Base-by-base conservation (phyloP, 176 grass and related monocot species). In the Eleusine indica region DNA sequence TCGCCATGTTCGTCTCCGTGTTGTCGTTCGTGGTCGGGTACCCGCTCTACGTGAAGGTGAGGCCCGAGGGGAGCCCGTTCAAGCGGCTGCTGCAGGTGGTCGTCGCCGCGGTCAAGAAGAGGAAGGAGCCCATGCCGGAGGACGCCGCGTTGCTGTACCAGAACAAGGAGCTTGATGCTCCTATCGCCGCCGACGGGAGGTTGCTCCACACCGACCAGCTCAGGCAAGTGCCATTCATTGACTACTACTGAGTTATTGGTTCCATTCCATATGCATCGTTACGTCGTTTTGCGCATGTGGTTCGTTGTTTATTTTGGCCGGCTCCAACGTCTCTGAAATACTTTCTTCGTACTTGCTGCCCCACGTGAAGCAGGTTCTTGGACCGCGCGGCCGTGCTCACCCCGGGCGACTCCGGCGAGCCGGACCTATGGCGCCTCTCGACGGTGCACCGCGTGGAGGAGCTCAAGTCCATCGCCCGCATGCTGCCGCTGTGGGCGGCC, bases 391-490 rank as follows among this genome's bases (percentile, higher is more conserved):
- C 94, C 0, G 79, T 93, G 3, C 66, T 80, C 56, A 80, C 39
- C 25, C 11, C 86, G 7, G 68, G 65, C 18, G 86, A 28, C 80
- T 80, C 88, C 70, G 88, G 91, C 73, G 39, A 68, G 71, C 91
- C 89, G 17, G 21, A 84, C 75, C 88, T 80, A 29, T 96, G 91
- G 94, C 60, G 84, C 5, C 14, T 96, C 43, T 88, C 91, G 41
- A 97, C 89, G 18, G 94, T 94, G 75, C 94, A 97, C 71, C 91
- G 91, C 10, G 87, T 94, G 46, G 94, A 97, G 89, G 89, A 97
- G 88, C 86, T 97, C 69, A 97, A 97, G 80, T 94, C 94, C 54
- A 82, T 97, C 85, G 78, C 90, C 11, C 87, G 91, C 42, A 84
- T 94, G 91, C 75, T 94, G 19, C 94, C 91, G 0, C 85, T 97